Evolutionary conservation across 176 grass and related monocot genomes (phyloP).

Genomic region (Pontederia paniculata): DNA sequence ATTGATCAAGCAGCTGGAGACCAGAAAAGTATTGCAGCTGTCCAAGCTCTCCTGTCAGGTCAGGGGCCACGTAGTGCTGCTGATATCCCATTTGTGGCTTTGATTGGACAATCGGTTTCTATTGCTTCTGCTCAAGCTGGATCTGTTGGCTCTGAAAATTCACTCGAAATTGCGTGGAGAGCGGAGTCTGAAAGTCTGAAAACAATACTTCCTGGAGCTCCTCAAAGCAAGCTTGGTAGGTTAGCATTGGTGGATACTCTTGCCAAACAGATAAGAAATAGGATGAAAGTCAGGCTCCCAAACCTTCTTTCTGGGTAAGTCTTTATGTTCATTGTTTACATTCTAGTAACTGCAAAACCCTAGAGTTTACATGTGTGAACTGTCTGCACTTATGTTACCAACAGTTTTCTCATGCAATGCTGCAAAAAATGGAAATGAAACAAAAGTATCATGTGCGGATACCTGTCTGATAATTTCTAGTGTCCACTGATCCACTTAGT

Average conservation of each 20-base stretch:
- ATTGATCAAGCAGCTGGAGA: conserved; percentile 62
- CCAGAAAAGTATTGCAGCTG: conserved; percentile 57
- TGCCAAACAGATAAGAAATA: conserved; percentile 51
- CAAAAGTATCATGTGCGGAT: no score
- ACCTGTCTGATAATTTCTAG: no score
- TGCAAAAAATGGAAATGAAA: no score
- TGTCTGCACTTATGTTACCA: no score
- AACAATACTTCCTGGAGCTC: conserved; percentile 47
- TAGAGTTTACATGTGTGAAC: neutral
- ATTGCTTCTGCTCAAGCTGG: conserved; percentile 48
- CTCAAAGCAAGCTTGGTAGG: conserved; percentile 56
- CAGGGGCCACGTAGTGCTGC: conserved; percentile 58
- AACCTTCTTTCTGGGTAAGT: conserved; percentile 63
- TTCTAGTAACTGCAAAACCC: neutral
- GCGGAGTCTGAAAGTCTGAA: conserved; percentile 61
- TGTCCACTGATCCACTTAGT: no score
- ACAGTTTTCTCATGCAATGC: neutral
- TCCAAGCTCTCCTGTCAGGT: conserved; percentile 49
- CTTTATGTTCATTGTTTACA: conserved; percentile 1
- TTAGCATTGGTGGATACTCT: conserved; percentile 67
- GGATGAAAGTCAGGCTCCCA: conserved; percentile 53
- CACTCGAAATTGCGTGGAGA: conserved; percentile 61
- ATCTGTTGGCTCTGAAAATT: conserved; percentile 42
- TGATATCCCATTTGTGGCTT: conserved; percentile 60
- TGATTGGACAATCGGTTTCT: conserved; percentile 57